Percentiles rank a stretch among this genome's conserved stretches.
phyloP scores from a whole-genome alignment of 768 basidiomycete genomes.

The Suillus decipiens region DNA sequence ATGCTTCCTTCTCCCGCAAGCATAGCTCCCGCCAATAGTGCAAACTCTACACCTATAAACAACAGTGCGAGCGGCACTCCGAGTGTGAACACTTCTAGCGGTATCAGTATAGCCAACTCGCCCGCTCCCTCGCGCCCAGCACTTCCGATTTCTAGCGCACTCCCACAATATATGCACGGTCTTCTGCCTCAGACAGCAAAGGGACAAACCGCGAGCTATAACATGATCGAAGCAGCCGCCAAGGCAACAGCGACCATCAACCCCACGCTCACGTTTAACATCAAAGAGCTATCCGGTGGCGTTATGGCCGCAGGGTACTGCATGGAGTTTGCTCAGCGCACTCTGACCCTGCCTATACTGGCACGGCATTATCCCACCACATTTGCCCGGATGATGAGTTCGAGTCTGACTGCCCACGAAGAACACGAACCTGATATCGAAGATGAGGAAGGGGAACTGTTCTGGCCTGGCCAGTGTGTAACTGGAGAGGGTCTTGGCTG shows the following conservation, averaged over 20 bases:
- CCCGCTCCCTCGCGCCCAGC: constrained; percentile 27
- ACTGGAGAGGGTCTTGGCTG: constrained; percentile 81
- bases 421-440: constrained; percentile 83
- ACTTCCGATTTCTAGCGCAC: constrained; percentile 37
- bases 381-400: constrained; percentile 70
- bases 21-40: constrained; percentile 64
- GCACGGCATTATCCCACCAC: constrained; percentile 75
- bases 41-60: constrained; percentile 75
- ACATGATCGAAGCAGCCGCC: constrained; percentile 33
- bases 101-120: constrained; percentile 24
- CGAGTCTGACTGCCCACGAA: constrained; percentile 60
- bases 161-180: constrained; percentile 38
- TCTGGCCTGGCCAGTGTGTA: constrained; percentile 75
- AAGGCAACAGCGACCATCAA: constrained; percentile 32
- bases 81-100: constrained; percentile 34
- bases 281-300: constrained; percentile 35
- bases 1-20: constrained; percentile 83
- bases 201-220: constrained; percentile 29
- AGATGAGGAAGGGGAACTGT: constrained; percentile 85
- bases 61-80: constrained; percentile 57
- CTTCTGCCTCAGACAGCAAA: constrained; percentile 32
- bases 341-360: constrained; percentile 66
- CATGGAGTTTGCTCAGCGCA: constrained; percentile 51
- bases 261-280: constrained; percentile 24
- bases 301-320: constrained; percentile 43